Base-by-base conservation (phyloP, 108 stramenopile species). In the Heterococcus sp. region DNA sequence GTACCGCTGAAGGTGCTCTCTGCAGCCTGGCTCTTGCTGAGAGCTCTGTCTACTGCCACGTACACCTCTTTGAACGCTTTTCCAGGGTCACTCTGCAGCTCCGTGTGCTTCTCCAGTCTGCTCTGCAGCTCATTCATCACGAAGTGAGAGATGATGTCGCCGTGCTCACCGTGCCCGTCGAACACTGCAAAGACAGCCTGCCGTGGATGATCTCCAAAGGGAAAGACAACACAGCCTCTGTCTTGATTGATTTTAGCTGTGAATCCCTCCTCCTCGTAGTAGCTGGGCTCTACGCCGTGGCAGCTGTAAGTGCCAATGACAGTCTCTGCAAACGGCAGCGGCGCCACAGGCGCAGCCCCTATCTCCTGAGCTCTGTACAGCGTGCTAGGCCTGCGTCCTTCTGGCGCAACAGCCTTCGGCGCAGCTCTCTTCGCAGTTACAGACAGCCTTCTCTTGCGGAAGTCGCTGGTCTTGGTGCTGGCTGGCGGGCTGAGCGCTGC, bases 231-330 rank as follows among this genome's bases (percentile, higher is more conserved):
- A 63, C 93, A 92, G 35, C 95, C 97, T 32, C 95, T 78, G 89
- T 97, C 97, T 87, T 96, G 97, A 84, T 97, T 97, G 72, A 94
- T 97, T 75, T 97, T 97, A 35, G 94, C 93, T 3, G 87, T 86
- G 0, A 90, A 86, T 2, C 91, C 91, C 33, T 87, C 85, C 2
- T 77, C 75, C 2, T 84, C 84, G 28, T 58, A n/a, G 63, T 85
- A 93, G 30, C 92, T 77, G 2, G 97, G 97, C 85, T 97, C 97
- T 35, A 97, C 91, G n/a, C 97, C 97, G 81, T 97, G 97, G 75
- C 95, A 97, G 1, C 85, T 87, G 85, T 89, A 96, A 8, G 95
- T 95, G 0, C 97, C 97, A 46, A 84, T 76, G 75, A 72, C 66
- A 31, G 79, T 72, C 21, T 84, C 83, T 0, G 75, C 75, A 71